phyloP scores from a whole-genome alignment of 2,329 filamentous ascomycete species.

The Madurella mycetomatis region DNA sequence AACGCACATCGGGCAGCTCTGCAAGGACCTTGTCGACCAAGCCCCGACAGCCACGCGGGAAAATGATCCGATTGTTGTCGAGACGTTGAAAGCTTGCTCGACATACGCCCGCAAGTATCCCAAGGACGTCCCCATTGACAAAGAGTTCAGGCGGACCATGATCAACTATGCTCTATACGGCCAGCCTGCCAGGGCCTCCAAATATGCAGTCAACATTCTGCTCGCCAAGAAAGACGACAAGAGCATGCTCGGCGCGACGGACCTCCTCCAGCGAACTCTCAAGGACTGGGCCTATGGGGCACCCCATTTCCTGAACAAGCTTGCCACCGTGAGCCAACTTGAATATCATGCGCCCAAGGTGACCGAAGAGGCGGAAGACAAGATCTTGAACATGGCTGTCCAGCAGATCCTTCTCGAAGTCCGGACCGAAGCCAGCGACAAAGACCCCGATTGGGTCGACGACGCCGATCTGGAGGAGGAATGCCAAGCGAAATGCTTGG shows the following conservation, averaged over 20 bases:
- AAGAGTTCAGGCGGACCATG: slow-evolving; percentile 75
- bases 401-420: slow-evolving; percentile 69
- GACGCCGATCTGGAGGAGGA: slow-evolving; percentile 71
- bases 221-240: slow-evolving; percentile 71
- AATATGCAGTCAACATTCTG: slow-evolving; percentile 89
- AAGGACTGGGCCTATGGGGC: slow-evolving; percentile 69
- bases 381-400: slow-evolving; percentile 73
- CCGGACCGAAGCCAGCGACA: slow-evolving; percentile 55
- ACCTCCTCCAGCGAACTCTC: slow-evolving; percentile 71
- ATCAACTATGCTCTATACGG: slow-evolving; percentile 80
- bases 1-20: slow-evolving; percentile 85
- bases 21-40: slow-evolving; percentile 76
- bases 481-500: slow-evolving; percentile 75
- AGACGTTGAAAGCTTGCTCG: slow-evolving; percentile 89
- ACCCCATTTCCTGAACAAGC: slow-evolving; percentile 69
- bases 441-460: slow-evolving; percentile 62
- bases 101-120: slow-evolving; percentile 86
- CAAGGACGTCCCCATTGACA: slow-evolving; percentile 74
- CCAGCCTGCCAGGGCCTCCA: slow-evolving; percentile 74
- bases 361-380: slow-evolving; percentile 67
- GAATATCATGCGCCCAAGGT: slow-evolving; percentile 70
- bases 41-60: slow-evolving; percentile 64
- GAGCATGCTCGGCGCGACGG: slow-evolving; percentile 75
- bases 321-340: slow-evolving; percentile 69
- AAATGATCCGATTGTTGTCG: slow-evolving; percentile 72